phyloP scores from a whole-genome alignment of 805 yeast genomes.

The Barnettozyma vustinii region DNA sequence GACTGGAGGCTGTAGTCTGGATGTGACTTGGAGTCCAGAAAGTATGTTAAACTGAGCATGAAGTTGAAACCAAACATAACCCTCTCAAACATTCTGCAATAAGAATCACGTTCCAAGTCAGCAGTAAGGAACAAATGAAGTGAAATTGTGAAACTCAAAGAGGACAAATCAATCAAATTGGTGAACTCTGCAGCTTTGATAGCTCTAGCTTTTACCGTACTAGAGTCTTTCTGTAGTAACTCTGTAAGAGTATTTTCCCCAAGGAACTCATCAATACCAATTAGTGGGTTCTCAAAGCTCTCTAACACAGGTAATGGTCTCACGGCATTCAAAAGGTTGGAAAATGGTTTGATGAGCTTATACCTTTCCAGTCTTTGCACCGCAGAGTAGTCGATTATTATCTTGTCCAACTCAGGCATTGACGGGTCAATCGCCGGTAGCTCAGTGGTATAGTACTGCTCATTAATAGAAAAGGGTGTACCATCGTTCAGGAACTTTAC shows the following conservation, averaged over 20 bases:
- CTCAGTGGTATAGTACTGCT: constrained; percentile 8
- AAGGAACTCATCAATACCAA: constrained; percentile 2
- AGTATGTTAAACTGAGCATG: constrained; percentile 7
- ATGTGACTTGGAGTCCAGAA: constrained; percentile 8
- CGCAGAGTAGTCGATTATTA: background rate
- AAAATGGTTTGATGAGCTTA: constrained; percentile 1
- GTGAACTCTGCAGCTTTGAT: constrained; percentile 9
- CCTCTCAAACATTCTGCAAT: constrained; percentile 1
- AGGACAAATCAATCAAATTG: constrained; percentile 1
- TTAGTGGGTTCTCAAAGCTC: background rate
- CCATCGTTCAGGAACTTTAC: constrained; percentile 17
- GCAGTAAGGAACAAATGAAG: background rate
- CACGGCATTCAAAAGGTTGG: background rate
- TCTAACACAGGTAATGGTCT: background rate
- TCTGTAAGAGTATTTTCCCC: background rate
- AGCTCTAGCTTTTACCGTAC: constrained; percentile 3
- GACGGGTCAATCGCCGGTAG: background rate
- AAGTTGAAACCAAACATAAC: constrained; percentile 7
- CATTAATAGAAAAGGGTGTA: constrained; percentile 10
- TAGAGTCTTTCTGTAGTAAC: constrained; percentile 3
- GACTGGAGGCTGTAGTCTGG: constrained; percentile 9
- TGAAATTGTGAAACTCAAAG: constrained; percentile 1
- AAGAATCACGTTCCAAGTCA: background rate
- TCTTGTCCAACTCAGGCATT: background rate
- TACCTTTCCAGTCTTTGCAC: background rate